Evolutionary conservation across 2,329 filamentous ascomycete species (phyloP).

Genomic region (Calonectria hongkongensis): DNA sequence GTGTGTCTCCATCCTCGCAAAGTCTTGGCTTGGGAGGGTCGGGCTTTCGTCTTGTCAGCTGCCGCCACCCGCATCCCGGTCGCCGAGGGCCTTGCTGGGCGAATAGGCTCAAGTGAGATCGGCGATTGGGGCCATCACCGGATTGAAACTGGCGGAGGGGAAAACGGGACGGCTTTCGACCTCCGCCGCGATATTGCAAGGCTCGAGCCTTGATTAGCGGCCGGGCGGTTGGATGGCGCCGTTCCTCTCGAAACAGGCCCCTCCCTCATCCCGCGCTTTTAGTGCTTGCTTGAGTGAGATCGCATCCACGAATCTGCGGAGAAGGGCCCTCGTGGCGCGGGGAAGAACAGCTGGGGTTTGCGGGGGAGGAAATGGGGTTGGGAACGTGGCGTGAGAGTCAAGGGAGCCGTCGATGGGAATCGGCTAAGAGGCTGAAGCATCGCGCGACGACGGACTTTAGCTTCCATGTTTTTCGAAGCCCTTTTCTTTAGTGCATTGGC

Average conservation of each 20-base stretch:
- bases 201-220: background rate
- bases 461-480: background rate
- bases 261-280: conserved; percentile 21
- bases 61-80: conserved; percentile 6
- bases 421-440: background rate
- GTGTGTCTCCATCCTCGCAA: background rate
- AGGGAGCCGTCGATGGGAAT: background rate
- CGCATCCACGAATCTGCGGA: conserved; percentile 46
- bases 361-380: conserved; percentile 50
- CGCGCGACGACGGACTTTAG: background rate
- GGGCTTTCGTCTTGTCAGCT: conserved; percentile 1
- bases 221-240: background rate
- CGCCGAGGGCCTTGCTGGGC: background rate
- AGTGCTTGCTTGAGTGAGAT: conserved; percentile 35
- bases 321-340: conserved; percentile 48
- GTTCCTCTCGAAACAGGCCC: conserved; percentile 19
- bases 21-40: conserved; percentile 28
- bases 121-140: conserved; percentile 25
- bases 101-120: background rate
- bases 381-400: conserved; percentile 25
- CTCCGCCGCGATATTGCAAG: conserved; percentile 29
- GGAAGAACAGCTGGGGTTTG: conserved; percentile 50
- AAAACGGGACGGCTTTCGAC: conserved; percentile 29
- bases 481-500: background rate
- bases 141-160: background rate